These are phyloP conservation scores for Ceratocystis albifundus DNA, from an alignment of 2,329 filamentous ascomycete species.

Conservation along the genomic window DNA sequence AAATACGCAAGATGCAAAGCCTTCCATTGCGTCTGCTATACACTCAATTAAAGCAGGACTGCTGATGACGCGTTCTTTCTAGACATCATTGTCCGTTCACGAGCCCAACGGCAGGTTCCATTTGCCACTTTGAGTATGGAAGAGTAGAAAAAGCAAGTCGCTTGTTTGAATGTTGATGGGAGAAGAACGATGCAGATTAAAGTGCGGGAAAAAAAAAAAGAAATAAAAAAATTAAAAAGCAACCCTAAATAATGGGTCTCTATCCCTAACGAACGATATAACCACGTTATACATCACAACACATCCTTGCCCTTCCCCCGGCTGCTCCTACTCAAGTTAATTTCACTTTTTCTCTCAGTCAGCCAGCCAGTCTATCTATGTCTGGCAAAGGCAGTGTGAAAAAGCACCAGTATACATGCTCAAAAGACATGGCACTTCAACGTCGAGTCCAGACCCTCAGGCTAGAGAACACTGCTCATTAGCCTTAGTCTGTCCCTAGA, in stretches of 20 bases:
- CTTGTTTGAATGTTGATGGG: background rate
- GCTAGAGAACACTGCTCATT: background rate
- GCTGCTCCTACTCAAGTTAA: background rate
- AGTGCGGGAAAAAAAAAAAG: no score
- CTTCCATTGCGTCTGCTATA: background rate
- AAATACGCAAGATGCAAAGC: no score
- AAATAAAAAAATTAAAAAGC: background rate
- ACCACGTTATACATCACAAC: background rate
- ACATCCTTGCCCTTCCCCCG: background rate
- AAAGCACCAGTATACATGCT: no score
- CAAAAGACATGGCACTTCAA: background rate
- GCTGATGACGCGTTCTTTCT: conserved; percentile 4
- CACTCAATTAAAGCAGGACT: background rate
- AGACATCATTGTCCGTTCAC: no score
- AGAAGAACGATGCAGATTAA: background rate
- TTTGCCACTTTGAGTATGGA: background rate
- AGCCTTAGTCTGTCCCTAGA: background rate
- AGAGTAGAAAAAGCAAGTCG: no score
- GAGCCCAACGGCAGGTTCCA: background rate
- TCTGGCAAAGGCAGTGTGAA: background rate
- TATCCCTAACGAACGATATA: background rate
- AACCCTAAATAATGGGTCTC: background rate
- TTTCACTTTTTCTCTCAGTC: background rate
- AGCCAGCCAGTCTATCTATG: background rate
- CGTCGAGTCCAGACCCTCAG: background rate